Evolutionary conservation across 208 protist species (phyloP).

Genomic region (Pavlovales sp.): DNA sequence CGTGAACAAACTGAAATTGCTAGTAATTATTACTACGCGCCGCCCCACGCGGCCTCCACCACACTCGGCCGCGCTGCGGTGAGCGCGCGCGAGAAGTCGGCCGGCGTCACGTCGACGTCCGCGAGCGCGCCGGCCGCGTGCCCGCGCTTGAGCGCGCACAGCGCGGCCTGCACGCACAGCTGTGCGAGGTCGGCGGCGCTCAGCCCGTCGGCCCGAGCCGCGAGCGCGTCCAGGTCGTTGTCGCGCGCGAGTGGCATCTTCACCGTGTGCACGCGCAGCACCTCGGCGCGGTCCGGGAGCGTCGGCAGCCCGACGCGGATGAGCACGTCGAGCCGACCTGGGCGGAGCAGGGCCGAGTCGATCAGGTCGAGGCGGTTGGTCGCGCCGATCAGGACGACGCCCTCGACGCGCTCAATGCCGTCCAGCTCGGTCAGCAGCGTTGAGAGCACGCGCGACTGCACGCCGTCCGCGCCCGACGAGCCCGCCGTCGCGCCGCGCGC

Average conservation of each 20-base stretch:
- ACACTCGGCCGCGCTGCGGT: no score
- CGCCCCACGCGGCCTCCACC: no score
- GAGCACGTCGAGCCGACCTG: conserved; percentile 47
- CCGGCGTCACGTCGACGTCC: no score
- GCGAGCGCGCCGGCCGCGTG: no score
- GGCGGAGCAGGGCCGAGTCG: conserved; percentile 47
- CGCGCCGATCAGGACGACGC: conserved; percentile 46
- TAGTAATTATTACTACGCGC: no score
- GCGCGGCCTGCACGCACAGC: conserved; percentile 43
- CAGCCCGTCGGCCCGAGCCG: background rate
- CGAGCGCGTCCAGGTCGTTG: conserved; percentile 7
- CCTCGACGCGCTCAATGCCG: conserved; percentile 11
- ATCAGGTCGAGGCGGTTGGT: conserved; percentile 47
- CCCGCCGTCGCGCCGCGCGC: background rate
- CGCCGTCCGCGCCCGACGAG: background rate
- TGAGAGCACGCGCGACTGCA: conserved; percentile 49
- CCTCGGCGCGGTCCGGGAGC: background rate
- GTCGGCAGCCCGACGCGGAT: conserved; percentile 36
- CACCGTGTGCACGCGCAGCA: conserved; percentile 29
- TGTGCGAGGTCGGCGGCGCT: conserved; percentile 37
- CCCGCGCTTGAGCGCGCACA: conserved; percentile 16
- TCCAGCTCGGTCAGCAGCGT: conserved; percentile 53
- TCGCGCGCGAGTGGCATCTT: background rate
- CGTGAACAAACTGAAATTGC: no score
- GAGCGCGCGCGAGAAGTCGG: no score